Evolutionary conservation across 805 yeast genomes (phyloP).

Genomic region (Wickerhamomyces bovis): DNA sequence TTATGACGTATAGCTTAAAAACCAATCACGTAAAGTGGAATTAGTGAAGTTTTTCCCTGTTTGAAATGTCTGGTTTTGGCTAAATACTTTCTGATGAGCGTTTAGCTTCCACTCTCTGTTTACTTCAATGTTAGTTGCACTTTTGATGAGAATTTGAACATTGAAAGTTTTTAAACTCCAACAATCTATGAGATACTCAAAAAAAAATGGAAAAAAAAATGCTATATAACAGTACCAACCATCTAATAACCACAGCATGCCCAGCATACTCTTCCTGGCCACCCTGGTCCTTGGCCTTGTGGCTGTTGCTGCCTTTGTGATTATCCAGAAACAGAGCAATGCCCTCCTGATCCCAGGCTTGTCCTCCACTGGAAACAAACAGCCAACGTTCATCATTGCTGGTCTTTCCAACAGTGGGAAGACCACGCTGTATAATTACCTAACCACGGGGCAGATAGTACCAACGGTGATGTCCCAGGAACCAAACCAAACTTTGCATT

Average conservation of each 20-base stretch:
- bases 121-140: too few relatives aligned
- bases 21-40: too few relatives aligned
- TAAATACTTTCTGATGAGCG: too few relatives aligned
- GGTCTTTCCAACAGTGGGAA: slow-evolving; percentile 68
- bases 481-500: slow-evolving; percentile 33
- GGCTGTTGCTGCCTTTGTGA: slow-evolving; percentile 4
- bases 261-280: neutral
- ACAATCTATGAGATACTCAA: too few relatives aligned
- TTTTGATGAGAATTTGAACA: too few relatives aligned
- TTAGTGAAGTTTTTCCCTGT: too few relatives aligned
- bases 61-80: too few relatives aligned
- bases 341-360: slow-evolving; percentile 13
- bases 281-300: slow-evolving; percentile 7
- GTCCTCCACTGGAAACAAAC: slow-evolving; percentile 19
- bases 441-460: slow-evolving; percentile 25
- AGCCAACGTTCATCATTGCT: slow-evolving; percentile 54
- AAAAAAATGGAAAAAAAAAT: neutral
- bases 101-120: too few relatives aligned
- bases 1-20: too few relatives aligned
- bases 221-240: too few relatives aligned
- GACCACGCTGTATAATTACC: slow-evolving; percentile 44
- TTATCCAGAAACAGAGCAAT: slow-evolving; percentile 12
- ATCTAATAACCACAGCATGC: slow-evolving; percentile 1
- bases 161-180: too few relatives aligned
- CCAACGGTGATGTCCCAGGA: slow-evolving; percentile 48